A percentile compares a stretch with the other conserved stretches of the same genome.
Conservation (phyloP, 306 rosid genomes). For the Oemleria cerasiformis region DNA sequence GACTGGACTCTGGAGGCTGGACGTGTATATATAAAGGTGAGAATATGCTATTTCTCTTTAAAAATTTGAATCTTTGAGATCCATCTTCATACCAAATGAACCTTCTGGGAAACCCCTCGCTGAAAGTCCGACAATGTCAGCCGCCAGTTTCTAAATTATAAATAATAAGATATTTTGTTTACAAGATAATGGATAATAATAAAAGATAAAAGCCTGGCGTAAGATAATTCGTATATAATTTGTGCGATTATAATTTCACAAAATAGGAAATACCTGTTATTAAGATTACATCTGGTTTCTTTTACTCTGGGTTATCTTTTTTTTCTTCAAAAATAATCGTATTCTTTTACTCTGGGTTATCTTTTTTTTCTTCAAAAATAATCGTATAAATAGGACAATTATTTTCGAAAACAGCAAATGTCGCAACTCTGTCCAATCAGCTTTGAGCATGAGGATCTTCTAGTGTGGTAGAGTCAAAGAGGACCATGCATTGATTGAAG, state of each 20-base stretch:
- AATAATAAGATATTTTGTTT: too few species aligned
- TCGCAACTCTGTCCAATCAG: not conserved
- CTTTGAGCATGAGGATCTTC: not conserved
- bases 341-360: too few species aligned
- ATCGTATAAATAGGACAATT: too few species aligned
- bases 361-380: too few species aligned
- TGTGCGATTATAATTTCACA: too few species aligned
- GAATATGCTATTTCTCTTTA: not conserved
- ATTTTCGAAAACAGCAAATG: too few species aligned
- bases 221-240: too few species aligned
- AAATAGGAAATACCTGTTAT: too few species aligned
- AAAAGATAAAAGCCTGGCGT: too few species aligned
- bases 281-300: too few species aligned
- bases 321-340: too few species aligned
- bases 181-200: not conserved
- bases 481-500: not conserved
- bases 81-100: constrained; percentile 3
- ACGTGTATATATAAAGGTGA: not conserved
- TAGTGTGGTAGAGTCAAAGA: not conserved
- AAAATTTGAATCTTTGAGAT: not conserved
- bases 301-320: too few species aligned
- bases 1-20: not conserved
- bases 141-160: not conserved
- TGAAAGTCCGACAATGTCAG: not conserved
- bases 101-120: constrained; percentile 1